These are phyloP conservation scores for Pythium sp. DNA, from an alignment of 352 stramenopile genomes.

Conservation along the genomic window DNA sequence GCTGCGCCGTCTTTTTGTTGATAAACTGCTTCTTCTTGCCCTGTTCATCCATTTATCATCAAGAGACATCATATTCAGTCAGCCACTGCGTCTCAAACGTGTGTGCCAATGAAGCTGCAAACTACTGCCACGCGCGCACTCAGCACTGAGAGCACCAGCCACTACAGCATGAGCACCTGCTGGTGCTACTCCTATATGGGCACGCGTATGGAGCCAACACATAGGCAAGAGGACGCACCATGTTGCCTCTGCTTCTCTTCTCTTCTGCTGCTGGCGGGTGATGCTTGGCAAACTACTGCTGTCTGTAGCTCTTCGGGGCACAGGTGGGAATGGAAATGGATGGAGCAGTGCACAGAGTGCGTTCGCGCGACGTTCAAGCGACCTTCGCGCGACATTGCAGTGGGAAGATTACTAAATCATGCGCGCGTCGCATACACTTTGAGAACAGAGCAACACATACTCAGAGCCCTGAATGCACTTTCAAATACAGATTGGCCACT, in stretches of 20 bases:
- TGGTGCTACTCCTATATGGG: neutral
- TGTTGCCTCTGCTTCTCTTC: neutral
- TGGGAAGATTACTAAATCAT: neutral
- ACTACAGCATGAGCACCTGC: neutral
- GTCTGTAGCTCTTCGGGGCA: neutral
- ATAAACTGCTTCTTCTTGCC: slow-evolving; percentile 83
- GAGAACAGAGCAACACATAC: neutral
- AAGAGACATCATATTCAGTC: neutral
- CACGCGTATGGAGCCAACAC: too few relatives aligned
- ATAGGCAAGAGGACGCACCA: neutral
- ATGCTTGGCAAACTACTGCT: neutral
- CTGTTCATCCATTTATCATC: slow-evolving; percentile 17
- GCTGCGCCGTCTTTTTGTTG: slow-evolving; percentile 83
- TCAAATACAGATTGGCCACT: too few relatives aligned
- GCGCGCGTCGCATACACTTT: neutral
- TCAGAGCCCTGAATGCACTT: neutral
- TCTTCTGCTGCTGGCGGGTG: neutral
- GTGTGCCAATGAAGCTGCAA: neutral
- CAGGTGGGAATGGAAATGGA: neutral
- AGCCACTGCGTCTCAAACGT: neutral
- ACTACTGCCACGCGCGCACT: neutral
- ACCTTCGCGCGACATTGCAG: neutral
- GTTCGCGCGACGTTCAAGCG: neutral
- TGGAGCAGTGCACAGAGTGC: slow-evolving; percentile 4
- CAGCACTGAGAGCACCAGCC: neutral